These are phyloP conservation scores for Lanmaoa pseudosensibilis DNA, from an alignment of 768 basidiomycete species.

Conservation along the genomic window DNA sequence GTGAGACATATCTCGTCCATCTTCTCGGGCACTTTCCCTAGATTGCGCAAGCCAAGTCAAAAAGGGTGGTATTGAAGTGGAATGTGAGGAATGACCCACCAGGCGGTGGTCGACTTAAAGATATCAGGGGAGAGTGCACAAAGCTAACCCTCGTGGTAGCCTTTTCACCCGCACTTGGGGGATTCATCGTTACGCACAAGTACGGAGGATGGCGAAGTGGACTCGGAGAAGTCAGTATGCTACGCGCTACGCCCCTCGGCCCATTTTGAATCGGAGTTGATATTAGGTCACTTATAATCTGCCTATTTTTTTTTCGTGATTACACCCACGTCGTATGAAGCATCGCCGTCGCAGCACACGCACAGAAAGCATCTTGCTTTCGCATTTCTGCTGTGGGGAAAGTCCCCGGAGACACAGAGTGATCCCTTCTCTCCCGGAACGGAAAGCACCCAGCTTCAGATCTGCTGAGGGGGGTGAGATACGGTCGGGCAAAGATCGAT, in stretches of 20 bases:
- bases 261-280: slow-evolving; percentile 23
- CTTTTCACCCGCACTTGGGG: slow-evolving; percentile 15
- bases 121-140: slow-evolving; percentile 28
- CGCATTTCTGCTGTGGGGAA: slow-evolving; percentile 76
- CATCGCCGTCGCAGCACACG: slow-evolving; percentile 85
- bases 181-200: slow-evolving; percentile 17
- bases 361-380: slow-evolving; percentile 56
- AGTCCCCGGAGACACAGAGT: slow-evolving; percentile 90
- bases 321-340: slow-evolving; percentile 60
- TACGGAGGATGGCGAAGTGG: neutral
- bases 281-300: slow-evolving; percentile 8
- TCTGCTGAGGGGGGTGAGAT: slow-evolving; percentile 58
- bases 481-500: slow-evolving; percentile 48
- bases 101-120: slow-evolving; percentile 23
- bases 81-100: slow-evolving; percentile 16
- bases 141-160: slow-evolving; percentile 17
- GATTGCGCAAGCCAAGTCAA: neutral
- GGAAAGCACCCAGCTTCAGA: slow-evolving; percentile 80
- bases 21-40: slow-evolving; percentile 58
- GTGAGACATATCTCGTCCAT: slow-evolving; percentile 66
- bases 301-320: slow-evolving; percentile 24
- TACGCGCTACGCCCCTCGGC: neutral
- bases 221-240: neutral
- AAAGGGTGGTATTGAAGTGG: neutral
- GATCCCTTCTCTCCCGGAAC: slow-evolving; percentile 47